These are phyloP conservation scores for Yueomyces sp. DNA, from an alignment of 1,139 yeast genomes.

Conservation along the genomic window DNA sequence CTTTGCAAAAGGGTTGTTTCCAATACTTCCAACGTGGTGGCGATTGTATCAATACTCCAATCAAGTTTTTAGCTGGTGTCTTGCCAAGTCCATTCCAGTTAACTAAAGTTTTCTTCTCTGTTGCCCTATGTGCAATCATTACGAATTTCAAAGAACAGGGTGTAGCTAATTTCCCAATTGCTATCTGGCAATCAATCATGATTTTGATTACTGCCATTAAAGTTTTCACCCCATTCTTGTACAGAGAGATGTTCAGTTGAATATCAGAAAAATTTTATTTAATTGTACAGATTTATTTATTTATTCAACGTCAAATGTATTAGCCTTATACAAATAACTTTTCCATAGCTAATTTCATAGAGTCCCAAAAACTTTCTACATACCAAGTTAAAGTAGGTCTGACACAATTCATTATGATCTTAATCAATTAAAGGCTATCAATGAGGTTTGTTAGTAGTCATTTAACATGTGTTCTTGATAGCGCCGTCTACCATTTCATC, in stretches of 20 bases:
- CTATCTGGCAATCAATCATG: constrained; percentile 56
- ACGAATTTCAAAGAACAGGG: constrained; percentile 61
- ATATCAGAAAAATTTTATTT: not conserved
- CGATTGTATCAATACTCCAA: constrained; percentile 63
- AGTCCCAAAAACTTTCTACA: too few relatives aligned
- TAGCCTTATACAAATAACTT: too few relatives aligned
- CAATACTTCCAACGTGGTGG: constrained; percentile 79
- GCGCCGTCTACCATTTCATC: too few relatives aligned
- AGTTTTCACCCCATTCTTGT: constrained; percentile 68
- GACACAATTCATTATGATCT: too few relatives aligned
- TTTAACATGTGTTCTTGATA: too few relatives aligned
- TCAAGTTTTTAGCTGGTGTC: constrained; percentile 73
- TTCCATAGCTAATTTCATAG: too few relatives aligned
- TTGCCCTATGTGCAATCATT: constrained; percentile 73
- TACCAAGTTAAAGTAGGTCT: too few relatives aligned
- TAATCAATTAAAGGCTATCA: too few relatives aligned
- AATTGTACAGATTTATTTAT: not conserved
- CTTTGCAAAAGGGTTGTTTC: constrained; percentile 83
- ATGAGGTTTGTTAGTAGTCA: too few relatives aligned
- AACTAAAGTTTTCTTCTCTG: constrained; percentile 78
- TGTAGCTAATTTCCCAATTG: constrained; percentile 53
- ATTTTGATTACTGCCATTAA: constrained; percentile 61
- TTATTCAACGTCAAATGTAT: not conserved
- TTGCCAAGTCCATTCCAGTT: constrained; percentile 61
- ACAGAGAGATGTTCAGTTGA: constrained; percentile 27